These are phyloP conservation scores for Epithemia pelagica DNA, from an alignment of 108 stramenopile genomes.

Conservation along the genomic window DNA sequence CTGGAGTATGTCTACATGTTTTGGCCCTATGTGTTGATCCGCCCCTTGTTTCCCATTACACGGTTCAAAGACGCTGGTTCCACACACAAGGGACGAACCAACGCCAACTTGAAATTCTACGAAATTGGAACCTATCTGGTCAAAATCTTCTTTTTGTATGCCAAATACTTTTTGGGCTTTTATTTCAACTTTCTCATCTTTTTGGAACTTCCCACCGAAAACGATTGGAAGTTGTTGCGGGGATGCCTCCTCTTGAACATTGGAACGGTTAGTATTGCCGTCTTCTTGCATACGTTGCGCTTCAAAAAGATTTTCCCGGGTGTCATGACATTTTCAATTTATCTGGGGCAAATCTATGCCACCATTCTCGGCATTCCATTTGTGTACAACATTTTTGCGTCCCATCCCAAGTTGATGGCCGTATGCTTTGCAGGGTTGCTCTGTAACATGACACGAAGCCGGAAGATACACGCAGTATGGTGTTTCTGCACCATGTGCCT, in stretches of 20 bases:
- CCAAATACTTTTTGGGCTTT: slow-evolving; percentile 45
- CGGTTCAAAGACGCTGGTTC: slow-evolving; percentile 27
- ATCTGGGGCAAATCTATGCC: slow-evolving; percentile 32
- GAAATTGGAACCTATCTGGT: slow-evolving; percentile 19
- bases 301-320: slow-evolving; percentile 37
- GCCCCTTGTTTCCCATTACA: slow-evolving; percentile 32
- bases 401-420: slow-evolving; percentile 17
- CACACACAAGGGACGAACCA: slow-evolving; percentile 11
- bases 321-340: slow-evolving; percentile 32
- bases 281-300: slow-evolving; percentile 35
- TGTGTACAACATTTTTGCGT: slow-evolving; percentile 22
- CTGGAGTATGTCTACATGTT: slow-evolving; percentile 24
- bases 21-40: slow-evolving; percentile 26
- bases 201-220: slow-evolving; percentile 12
- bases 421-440: slow-evolving; percentile 19
- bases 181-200: slow-evolving; percentile 31
- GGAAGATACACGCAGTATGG: slow-evolving; percentile 24
- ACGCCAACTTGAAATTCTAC: slow-evolving; percentile 19
- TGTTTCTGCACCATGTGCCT: slow-evolving; percentile 19
- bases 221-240: slow-evolving; percentile 24
- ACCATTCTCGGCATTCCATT: slow-evolving; percentile 29
- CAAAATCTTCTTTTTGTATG: slow-evolving; percentile 37
- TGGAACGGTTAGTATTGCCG: slow-evolving; percentile 32
- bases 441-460: slow-evolving; percentile 28
- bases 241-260: slow-evolving; percentile 26